These are phyloP conservation scores for Cryptosporidium tyzzeri DNA, from an alignment of 169 alveolate genomes.

Conservation along the genomic window DNA sequence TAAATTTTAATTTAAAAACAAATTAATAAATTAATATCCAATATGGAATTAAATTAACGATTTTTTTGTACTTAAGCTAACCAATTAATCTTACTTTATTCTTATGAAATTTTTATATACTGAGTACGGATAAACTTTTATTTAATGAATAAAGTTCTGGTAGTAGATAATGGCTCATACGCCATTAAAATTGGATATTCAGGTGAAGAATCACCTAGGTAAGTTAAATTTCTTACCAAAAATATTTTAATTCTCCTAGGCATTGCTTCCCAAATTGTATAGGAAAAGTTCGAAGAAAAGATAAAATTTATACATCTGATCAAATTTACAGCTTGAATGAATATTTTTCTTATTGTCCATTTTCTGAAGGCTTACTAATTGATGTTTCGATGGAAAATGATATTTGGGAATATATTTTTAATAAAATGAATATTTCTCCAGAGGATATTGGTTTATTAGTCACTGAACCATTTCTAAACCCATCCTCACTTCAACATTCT, in stretches of 20 bases:
- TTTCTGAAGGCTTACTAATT: conserved; percentile 56
- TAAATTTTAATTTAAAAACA: neutral
- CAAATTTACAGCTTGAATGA: conserved; percentile 35
- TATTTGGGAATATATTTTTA: conserved; percentile 54
- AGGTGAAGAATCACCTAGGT: conserved; percentile 64
- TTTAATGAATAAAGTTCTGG: conserved; percentile 37
- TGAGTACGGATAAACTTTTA: neutral
- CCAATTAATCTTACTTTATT: neutral
- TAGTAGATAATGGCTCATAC: conserved; percentile 62
- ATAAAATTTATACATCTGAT: conserved; percentile 46
- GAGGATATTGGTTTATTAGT: conserved; percentile 25
- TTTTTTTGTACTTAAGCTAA: neutral
- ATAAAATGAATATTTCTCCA: conserved; percentile 51
- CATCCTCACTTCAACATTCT: conserved; percentile 49
- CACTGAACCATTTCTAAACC: conserved; percentile 69
- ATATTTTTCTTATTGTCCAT: conserved; percentile 64
- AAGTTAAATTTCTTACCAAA: conserved; percentile 2
- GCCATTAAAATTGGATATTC: conserved; percentile 47
- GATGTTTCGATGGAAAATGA: conserved; percentile 53
- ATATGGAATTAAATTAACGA: neutral
- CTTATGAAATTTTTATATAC: neutral
- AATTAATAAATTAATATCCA: neutral
- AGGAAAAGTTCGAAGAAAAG: conserved; percentile 54
- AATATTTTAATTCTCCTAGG: conserved; percentile 1
- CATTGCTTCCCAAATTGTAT: conserved; percentile 67